These are phyloP conservation scores for Ogataea hybrid DNA, from an alignment of 1,139 yeast genomes.

Conservation along the genomic window DNA sequence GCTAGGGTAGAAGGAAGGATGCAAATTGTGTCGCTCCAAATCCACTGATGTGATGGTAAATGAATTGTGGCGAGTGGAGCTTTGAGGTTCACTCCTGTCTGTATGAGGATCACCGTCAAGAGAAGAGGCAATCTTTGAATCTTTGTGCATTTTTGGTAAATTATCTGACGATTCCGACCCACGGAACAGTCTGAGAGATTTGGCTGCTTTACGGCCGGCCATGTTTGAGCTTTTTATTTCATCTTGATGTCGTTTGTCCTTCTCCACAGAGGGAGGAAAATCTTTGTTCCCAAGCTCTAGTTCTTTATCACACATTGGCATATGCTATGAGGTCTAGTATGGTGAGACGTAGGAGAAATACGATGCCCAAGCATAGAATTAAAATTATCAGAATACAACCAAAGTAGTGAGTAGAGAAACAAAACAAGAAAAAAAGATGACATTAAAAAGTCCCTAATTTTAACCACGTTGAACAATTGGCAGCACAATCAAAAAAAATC, in stretches of 20 bases:
- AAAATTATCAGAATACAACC: background rate
- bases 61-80: constrained; percentile 8
- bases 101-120: background rate
- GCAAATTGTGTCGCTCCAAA: constrained; percentile 11
- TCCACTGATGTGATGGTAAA: constrained; percentile 17
- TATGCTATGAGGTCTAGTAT: background rate
- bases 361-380: constrained; percentile 7
- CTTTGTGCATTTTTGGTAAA: constrained; percentile 1
- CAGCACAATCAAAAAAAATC: constrained; percentile 11
- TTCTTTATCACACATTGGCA: constrained; percentile 4
- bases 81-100: background rate
- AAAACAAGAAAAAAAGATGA: constrained; percentile 9
- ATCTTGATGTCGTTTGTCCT: constrained; percentile 6
- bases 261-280: background rate
- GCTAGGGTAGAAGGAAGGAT: constrained; percentile 8
- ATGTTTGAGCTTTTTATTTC: constrained; percentile 17
- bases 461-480: constrained; percentile 6
- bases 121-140: background rate
- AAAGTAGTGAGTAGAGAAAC: constrained; percentile 1
- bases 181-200: constrained; percentile 35
- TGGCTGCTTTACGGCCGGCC: constrained; percentile 41
- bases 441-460: constrained; percentile 2
- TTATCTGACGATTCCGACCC: constrained; percentile 17
- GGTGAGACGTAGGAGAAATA: background rate
- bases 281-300: constrained; percentile 2